Evolutionary conservation across 2,329 filamentous ascomycete genomes (phyloP), one percentile per base, ranked within the genome.

Genomic region (Claviceps paspali): DNA sequence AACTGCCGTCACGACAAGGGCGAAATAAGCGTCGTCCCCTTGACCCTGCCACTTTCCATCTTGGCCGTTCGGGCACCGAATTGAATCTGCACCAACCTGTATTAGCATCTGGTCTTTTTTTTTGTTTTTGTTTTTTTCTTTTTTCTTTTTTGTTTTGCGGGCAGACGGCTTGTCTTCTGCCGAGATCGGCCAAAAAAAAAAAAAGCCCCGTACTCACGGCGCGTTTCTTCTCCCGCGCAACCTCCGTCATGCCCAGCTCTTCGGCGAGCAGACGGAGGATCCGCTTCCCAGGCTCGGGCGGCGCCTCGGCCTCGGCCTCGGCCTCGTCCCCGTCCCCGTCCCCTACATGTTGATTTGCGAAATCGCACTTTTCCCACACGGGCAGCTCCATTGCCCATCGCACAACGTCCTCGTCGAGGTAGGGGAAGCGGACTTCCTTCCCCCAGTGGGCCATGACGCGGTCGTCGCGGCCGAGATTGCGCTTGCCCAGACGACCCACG

Each of bases 391-490:
- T 70, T 6, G 83, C 82, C 74, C 86, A 91, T 19, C 67, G 67
- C n/a, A 95, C 77, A 31, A 98, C 70, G 3, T 73, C 65, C 57
- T 98, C 91, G 43, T 96, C 91, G 0, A 98, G 69, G 50, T 75
- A 98, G 0, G 92, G 91, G 52, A 92, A 95, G 26, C 91, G 73
- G 23, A 82, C 82, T 58, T 98, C 91, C 42, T 79, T 79, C 11
- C 82, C 76, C 82, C 87, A 96, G 51, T 93, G 73, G 2, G 84
- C 79, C 57, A 95, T 84, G 14, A 87, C 81, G 18, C 91, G 74
- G 57, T 98, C 92, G 51, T 98, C 91, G 8, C 91, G 77, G 4
- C 91, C 92, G 6, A 98, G 69, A 46, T 98, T 98, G n/a, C 91
- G 76, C 58, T 91, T 85, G 1, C 88, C 87, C 2, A 98, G 73